Evolutionary conservation across 2,329 filamentous ascomycete species (phyloP).

Genomic region (Phyllosticta citrichinensis): DNA sequence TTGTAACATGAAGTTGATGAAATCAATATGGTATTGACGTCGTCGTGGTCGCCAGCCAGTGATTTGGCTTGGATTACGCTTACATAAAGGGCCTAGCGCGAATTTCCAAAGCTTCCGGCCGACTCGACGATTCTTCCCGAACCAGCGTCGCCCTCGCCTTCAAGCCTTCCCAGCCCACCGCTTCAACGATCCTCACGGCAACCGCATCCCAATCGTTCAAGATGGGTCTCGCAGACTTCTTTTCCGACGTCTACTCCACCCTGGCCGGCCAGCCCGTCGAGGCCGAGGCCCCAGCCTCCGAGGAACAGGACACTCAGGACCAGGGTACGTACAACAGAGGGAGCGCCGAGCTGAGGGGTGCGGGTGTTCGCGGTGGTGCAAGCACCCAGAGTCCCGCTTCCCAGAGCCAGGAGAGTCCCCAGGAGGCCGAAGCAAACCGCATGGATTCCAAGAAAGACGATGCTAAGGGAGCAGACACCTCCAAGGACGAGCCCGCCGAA

Average conservation of each 20-base stretch:
- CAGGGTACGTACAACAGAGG: conserved; percentile 18
- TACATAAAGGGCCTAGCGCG: conserved; percentile 9
- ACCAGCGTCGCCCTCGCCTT: background rate
- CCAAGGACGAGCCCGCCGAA: conserved; percentile 37
- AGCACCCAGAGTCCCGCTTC: conserved; percentile 27
- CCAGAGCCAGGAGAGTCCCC: conserved; percentile 28
- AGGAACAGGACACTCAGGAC: conserved; percentile 30
- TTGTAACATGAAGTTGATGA: background rate
- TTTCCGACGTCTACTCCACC: conserved; percentile 55
- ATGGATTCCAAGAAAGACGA: conserved; percentile 11
- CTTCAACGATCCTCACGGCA: conserved; percentile 8
- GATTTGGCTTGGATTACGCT: conserved; percentile 7
- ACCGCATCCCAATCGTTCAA: conserved; percentile 6
- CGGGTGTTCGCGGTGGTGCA: conserved; percentile 27
- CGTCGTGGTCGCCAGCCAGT: conserved; percentile 3
- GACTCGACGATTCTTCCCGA: conserved; percentile 9
- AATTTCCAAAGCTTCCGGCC: conserved; percentile 3
- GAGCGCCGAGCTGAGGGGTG: conserved; percentile 21
- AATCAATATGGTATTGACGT: background rate
- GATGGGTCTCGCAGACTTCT: conserved; percentile 56
- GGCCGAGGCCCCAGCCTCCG: conserved; percentile 36
- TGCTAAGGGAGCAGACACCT: conserved; percentile 26
- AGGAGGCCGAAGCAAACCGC: conserved; percentile 16
- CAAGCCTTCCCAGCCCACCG: background rate
- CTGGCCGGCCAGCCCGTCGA: conserved; percentile 41